A percentile compares a stretch with the other conserved stretches of the same genome.
Evolutionary conservation across 331 rosid genomes (phyloP).

Genomic region (Cydonia oblonga): DNA sequence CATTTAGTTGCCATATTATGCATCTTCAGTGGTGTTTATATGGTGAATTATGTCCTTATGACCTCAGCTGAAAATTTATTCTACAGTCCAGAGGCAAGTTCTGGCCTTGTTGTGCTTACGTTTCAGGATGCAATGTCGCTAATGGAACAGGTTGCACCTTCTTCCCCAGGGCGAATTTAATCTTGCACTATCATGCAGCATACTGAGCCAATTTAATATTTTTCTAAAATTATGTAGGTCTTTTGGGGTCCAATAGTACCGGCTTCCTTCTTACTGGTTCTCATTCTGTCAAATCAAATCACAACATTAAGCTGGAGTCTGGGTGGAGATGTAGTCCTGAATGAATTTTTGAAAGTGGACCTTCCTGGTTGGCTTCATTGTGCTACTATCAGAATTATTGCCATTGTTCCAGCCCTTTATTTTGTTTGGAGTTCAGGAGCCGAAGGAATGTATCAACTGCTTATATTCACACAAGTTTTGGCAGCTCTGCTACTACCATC

Average conservation of each 20-base stretch:
- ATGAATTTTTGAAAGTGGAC: conserved; percentile 61
- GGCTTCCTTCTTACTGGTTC: conserved; percentile 41
- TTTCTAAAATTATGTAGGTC: conserved; percentile 37
- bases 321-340: conserved; percentile 65
- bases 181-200: background rate
- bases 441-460: conserved; percentile 87
- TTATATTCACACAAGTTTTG: conserved; percentile 69
- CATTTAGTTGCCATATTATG: conserved; percentile 67
- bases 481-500: conserved; percentile 85
- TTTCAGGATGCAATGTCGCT: conserved; percentile 69
- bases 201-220: conserved; percentile 10
- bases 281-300: conserved; percentile 68
- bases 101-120: conserved; percentile 54
- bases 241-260: conserved; percentile 53
- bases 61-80: conserved; percentile 55
- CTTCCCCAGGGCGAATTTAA: background rate
- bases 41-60: conserved; percentile 67
- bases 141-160: conserved; percentile 60
- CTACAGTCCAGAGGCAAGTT: conserved; percentile 15
- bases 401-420: conserved; percentile 74
- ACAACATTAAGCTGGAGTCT: conserved; percentile 61
- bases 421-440: conserved; percentile 91
- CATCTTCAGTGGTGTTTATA: conserved; percentile 61
- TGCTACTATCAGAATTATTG: conserved; percentile 72
- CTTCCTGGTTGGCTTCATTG: conserved; percentile 97